phyloP scores from a whole-genome alignment of 345 rosid genomes.

The Populus euphratica region DNA sequence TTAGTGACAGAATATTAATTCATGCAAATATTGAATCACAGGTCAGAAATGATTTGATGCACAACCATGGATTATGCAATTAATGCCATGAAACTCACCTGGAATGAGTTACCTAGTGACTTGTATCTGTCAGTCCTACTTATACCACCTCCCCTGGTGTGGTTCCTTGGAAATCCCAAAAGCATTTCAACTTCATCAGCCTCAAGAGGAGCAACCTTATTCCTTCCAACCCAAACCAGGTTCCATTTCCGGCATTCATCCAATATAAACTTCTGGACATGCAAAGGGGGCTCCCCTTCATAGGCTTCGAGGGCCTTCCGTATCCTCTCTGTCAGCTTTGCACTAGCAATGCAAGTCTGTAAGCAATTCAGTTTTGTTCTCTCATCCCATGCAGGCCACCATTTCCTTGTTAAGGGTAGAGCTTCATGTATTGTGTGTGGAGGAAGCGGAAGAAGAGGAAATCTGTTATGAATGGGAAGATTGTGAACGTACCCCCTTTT shows the following conservation, averaged over 20 bases:
- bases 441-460: slow-evolving; percentile 67
- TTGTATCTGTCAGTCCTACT: slow-evolving; percentile 77
- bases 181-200: slow-evolving; percentile 90
- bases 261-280: slow-evolving; percentile 50
- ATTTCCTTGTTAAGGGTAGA: slow-evolving; percentile 56
- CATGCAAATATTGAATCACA: too few relatives aligned
- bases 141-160: slow-evolving; percentile 93
- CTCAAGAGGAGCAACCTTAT: slow-evolving; percentile 81
- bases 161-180: slow-evolving; percentile 82
- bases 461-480: slow-evolving; percentile 61
- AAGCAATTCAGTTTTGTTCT: slow-evolving; percentile 79
- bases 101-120: slow-evolving; percentile 91
- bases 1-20: too few relatives aligned
- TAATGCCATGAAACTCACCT: slow-evolving; percentile 33
- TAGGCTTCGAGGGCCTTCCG: slow-evolving; percentile 51
- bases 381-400: slow-evolving; percentile 95
- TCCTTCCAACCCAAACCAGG: slow-evolving; percentile 88
- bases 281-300: slow-evolving; percentile 51
- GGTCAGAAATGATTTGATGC: too few relatives aligned
- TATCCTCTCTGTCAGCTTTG: slow-evolving; percentile 67
- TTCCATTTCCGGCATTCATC: slow-evolving; percentile 85
- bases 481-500: slow-evolving; percentile 90
- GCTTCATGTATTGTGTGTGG: slow-evolving; percentile 68
- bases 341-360: slow-evolving; percentile 64
- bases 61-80: too few relatives aligned